Conservation (phyloP, 345 rosid species). For the Gossypium turneri region DNA sequence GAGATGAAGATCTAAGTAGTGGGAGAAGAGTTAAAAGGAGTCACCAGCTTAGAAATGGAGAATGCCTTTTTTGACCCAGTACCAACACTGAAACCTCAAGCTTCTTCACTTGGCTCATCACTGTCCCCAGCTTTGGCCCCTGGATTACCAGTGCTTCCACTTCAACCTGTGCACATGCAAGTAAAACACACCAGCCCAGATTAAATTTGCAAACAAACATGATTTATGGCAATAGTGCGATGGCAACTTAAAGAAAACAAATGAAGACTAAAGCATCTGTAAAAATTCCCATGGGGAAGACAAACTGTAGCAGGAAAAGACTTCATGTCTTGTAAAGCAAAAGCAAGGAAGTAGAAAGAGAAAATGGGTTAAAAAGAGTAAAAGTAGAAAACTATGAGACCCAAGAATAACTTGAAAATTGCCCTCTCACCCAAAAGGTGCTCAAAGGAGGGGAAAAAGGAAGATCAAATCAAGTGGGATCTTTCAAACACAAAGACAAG, state of each 20-base stretch:
- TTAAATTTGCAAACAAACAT: constrained; percentile 59
- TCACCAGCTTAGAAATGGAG: constrained; percentile 63
- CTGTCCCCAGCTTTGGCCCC: constrained; percentile 79
- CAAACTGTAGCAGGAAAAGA: not conserved
- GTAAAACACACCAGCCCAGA: constrained; percentile 11
- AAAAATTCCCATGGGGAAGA: not conserved
- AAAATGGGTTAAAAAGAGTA: not conserved
- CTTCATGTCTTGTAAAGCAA: not conserved
- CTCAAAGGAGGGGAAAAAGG: not conserved
- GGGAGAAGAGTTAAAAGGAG: constrained; percentile 10
- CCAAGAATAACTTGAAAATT: not conserved
- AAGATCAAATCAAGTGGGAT: constrained; percentile 16
- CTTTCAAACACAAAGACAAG: constrained; percentile 24
- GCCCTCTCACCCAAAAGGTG: not conserved
- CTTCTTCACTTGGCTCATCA: constrained; percentile 88
- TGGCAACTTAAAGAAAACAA: not conserved
- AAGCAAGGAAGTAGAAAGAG: not conserved
- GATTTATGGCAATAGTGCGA: too few species aligned
- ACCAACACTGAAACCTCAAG: constrained; percentile 84
- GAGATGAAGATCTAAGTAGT: not conserved
- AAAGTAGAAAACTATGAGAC: not conserved
- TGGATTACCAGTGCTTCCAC: constrained; percentile 84
- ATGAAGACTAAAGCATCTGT: not conserved
- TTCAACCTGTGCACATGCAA: constrained; percentile 67
- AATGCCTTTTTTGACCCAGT: constrained; percentile 72